Evolutionary conservation across 2,329 filamentous ascomycete genomes (phyloP), one percentile per base, ranked within the genome.

Genomic region (Fulvia fulva): DNA sequence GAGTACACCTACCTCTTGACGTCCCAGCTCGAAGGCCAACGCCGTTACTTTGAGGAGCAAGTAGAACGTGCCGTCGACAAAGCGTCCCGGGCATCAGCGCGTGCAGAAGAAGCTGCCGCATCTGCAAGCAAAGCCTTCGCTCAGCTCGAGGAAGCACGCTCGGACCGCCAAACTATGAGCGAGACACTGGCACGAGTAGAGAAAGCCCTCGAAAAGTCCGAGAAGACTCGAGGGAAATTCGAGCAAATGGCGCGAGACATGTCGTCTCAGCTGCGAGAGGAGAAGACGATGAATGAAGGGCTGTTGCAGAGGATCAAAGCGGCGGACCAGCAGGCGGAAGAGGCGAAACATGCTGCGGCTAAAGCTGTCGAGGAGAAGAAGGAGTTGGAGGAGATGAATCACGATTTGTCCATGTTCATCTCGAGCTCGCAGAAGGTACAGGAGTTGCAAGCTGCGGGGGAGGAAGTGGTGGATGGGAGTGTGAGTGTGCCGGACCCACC

Each of bases 1-100:
- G 94, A 99, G 75, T 99, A 97, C 73, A 94, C 93, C 0, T 92
- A 97, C 70, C 84, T 99, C 1, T 83, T 99, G 11, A 95, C 90
- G 2, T 92, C 87, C 59, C 94, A 99, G 70, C 84, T 99, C 2
- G 94, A 97, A 71, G 91, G 88, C 45, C 94, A 99, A 73, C 85
- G 94, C 9, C 82, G 89, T 0, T 99, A 97, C 75, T 99, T 96
- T 67, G 93, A 97, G 72, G 93, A 96, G 66, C 86, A 96, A 72
- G 83, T 99, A 53, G 88, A 87, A 68, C 91, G 95, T 63, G 90
- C 91, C 0, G 91, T 88, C 0, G 90, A 96, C 74, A 97, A 97
- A 76, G 92, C 92, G 0, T 83, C 87, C 1, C 85, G 88, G 68
- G 90, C 92, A 0, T 81, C 84, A 0, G 80, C 84, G 0, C 80